These are phyloP conservation scores for Sarocladiaceae sp. DNA, from an alignment of 2,329 filamentous ascomycete genomes.

Conservation along the genomic window DNA sequence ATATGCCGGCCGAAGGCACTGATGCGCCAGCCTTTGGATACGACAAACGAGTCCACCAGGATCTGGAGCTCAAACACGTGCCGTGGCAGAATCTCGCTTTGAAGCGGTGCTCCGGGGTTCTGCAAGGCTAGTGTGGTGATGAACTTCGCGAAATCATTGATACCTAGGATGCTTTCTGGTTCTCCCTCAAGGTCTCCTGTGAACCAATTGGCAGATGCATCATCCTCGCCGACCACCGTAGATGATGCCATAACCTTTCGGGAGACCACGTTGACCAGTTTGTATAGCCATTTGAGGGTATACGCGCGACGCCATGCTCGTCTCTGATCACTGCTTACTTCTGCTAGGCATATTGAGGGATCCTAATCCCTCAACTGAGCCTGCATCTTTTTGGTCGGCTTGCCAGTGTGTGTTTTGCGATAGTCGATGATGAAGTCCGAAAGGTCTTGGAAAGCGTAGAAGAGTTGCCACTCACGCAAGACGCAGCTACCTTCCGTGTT, in stretches of 20 bases:
- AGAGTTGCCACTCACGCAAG: conserved; percentile 36
- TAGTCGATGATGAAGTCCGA: conserved; percentile 40
- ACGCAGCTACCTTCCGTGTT: no score
- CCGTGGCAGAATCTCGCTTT: conserved; percentile 35
- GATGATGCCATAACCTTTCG: no score
- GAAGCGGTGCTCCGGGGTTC: conserved; percentile 30
- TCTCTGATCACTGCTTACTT: conserved; percentile 30
- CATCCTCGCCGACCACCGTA: no score
- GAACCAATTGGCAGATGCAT: conserved; percentile 14
- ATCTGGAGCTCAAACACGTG: conserved; percentile 44
- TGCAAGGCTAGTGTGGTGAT: conserved; percentile 40
- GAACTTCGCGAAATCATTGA: conserved; percentile 37
- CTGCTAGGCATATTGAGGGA: conserved; percentile 30
- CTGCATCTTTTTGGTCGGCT: conserved; percentile 38
- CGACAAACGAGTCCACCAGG: conserved; percentile 40
- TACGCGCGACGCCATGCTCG: conserved; percentile 40
- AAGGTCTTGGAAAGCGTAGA: conserved; percentile 35
- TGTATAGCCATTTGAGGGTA: conserved; percentile 46
- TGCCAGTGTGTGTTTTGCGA: conserved; percentile 35
- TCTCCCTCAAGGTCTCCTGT: conserved; percentile 27
- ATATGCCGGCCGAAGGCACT: conserved; percentile 27
- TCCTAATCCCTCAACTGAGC: conserved; percentile 33
- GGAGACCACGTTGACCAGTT: conserved; percentile 41
- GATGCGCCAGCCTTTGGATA: conserved; percentile 37
- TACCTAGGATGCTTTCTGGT: conserved; percentile 21